Base-by-base conservation (phyloP, 1,284 basidiomycete species). In the Blastosporella zonata region DNA sequence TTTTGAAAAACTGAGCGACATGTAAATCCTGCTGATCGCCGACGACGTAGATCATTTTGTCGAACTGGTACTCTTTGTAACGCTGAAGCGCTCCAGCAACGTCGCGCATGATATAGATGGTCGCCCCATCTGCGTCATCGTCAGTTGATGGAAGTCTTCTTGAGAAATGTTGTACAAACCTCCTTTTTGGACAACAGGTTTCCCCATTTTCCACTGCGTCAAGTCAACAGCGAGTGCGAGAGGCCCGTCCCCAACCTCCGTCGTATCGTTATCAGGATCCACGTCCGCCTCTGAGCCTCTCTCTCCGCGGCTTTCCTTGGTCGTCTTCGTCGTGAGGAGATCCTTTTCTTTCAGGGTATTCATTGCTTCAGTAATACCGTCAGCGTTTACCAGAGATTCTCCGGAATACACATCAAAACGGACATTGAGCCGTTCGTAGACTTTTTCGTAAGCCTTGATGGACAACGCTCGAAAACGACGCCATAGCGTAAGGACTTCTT, bases 21-120 rank as follows among this genome's bases (percentile, higher is more conserved):
- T 99, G 95, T 17, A 98, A 77, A 57, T 96, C 90, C 70, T 99
- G 96, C 64, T 96, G 94, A n/a, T 87, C 83, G 1, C 93, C 85
- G 39, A 97, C 82, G 62, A 97, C 93, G 69, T 96, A 96, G 64
- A 98, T 89, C 90, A 97, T 96, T 75, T 97, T 97, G 81, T 99
- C 94, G 59, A 97, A 97, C 49, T 89, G 80, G 76, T 93, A 93
- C 64, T 89, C 84, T 57, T 92, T 84, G 73, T 87, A 93, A 57
- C 95, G 90, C 73, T 97, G 90, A 58, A 89, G 85, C 0, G 95
- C 94, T 33, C 87, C 96, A 37, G 87, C 96, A 55, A 99, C 91
- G 70, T 99, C 97, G 52, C 96, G 90, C 15, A 94, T 96, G 55
- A 99, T 84, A 71, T 99, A 99, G 58, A 98, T 94, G 0, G 91